These are phyloP conservation scores for Amniculicola lignicola DNA, from an alignment of 495 filamentous ascomycete species.

Conservation along the genomic window DNA sequence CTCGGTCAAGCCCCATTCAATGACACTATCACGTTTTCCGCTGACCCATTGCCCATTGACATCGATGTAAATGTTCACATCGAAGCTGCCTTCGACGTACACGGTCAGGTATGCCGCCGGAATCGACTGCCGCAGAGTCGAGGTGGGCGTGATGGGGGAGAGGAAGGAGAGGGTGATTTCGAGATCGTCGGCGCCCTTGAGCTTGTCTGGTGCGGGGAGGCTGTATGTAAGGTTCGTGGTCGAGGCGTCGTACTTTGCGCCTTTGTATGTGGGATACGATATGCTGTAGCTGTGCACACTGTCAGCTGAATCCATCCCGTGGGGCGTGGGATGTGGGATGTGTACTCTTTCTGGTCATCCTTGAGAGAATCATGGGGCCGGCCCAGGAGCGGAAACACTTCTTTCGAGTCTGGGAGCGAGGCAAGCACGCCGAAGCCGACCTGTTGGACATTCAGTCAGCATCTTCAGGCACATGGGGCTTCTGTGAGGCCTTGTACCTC, in stretches of 20 bases:
- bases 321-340: not conserved
- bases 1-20: conserved; percentile 64
- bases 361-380: conserved; percentile 77
- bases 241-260: conserved; percentile 83
- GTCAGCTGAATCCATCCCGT: not conserved
- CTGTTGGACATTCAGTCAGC: conserved; percentile 39
- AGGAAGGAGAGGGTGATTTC: conserved; percentile 80
- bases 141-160: conserved; percentile 89
- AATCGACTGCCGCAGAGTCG: conserved; percentile 84
- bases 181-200: conserved; percentile 42
- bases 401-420: conserved; percentile 62
- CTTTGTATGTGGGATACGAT: conserved; percentile 68
- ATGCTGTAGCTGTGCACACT: conserved; percentile 56
- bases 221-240: conserved; percentile 87
- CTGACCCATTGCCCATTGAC: conserved; percentile 88
- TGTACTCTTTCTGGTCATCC: conserved; percentile 46
- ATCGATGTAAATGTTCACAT: conserved; percentile 82
- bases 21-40: conserved; percentile 63
- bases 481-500: conserved; percentile 49
- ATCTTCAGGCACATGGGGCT: not conserved
- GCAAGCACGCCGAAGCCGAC: conserved; percentile 80
- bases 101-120: conserved; percentile 84
- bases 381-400: conserved; percentile 83
- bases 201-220: conserved; percentile 52
- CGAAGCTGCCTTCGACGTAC: conserved; percentile 64